Evolutionary conservation across 768 basidiomycete species (phyloP), one percentile per base, ranked within the genome.

Genomic region (Termitomyces sp.): DNA sequence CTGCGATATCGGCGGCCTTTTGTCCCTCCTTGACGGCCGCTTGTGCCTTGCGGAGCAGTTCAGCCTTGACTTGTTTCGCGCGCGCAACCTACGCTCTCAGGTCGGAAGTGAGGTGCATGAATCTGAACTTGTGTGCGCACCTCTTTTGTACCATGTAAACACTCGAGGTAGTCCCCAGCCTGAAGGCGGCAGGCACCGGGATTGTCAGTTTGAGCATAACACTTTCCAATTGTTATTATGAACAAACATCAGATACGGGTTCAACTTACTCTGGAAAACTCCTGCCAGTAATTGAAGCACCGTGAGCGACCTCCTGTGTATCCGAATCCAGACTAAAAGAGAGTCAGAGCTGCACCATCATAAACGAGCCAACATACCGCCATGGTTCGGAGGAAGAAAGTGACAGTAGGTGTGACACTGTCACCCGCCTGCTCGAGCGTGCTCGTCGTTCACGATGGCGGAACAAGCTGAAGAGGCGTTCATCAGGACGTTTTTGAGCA

Each of bases 231-330:
- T 29, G 31, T 45, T 37, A 26, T 39, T 24, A 63, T 36, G 37
- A 24, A 31, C 47, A 18, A 36, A 29, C 49, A n/a, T 33, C 31
- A 51, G 28, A 62, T n/a, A 55, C 49, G 24, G 41, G 31, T 26
- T 16, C 26, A 2, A 54, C 66, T 28, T 57, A 87, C 89, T 68
- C 86, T 88, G 63, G 85, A 79, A 74, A 92, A 90, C 71, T 94
- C 91, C 67, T 94, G 93, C 93, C 94, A 96, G 75, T 88, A 92
- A 13, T 84, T 78, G 72, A 94, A 94, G 73, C 94, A 97, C 66
- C 91, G 82, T 60, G 90, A 84, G 62, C 84, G 85, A 64, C 79
- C 77, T 72, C 78, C 78, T 47, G 63, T 69, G 68, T 72, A 80
- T 55, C 75, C 70, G 64, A 76, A 79, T 65, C 79, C 78, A 61